A percentile compares a stretch with the other conserved stretches of the same genome.
phyloP scores from a whole-genome alignment of 2,329 filamentous ascomycete species.

The Hawksworthiomyces lignivorus region DNA sequence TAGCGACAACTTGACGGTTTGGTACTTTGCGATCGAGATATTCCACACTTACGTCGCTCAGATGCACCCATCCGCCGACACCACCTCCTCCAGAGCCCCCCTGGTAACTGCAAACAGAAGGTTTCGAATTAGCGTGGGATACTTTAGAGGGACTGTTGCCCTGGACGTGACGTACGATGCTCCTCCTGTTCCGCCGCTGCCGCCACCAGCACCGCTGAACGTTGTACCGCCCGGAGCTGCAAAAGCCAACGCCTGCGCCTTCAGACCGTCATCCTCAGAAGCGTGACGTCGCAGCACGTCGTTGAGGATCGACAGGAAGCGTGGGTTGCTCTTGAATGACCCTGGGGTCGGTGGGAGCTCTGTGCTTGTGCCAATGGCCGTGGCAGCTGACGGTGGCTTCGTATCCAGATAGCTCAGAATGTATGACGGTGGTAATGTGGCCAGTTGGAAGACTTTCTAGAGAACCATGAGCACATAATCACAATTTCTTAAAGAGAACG shows the following conservation, averaged over 20 bases:
- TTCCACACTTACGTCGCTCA: conserved; percentile 42
- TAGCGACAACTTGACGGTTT: too few species aligned
- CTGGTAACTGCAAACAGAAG: conserved; percentile 34
- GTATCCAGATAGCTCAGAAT: conserved; percentile 54
- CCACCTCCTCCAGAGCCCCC: conserved; percentile 55
- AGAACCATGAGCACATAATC: neutral
- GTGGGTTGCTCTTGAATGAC: conserved; percentile 51
- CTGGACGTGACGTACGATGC: conserved; percentile 13
- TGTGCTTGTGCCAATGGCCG: conserved; percentile 54
- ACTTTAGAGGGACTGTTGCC: too few species aligned
- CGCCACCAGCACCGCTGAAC: conserved; percentile 42
- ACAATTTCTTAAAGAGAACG: neutral
- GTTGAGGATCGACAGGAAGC: conserved; percentile 39
- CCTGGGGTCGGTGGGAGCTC: conserved; percentile 52
- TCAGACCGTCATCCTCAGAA: conserved; percentile 20
- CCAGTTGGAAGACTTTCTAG: conserved; percentile 52
- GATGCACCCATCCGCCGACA: conserved; percentile 55
- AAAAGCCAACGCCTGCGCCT: conserved; percentile 48
- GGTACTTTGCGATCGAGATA: too few species aligned
- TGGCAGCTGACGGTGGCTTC: conserved; percentile 41
- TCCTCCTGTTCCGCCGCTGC: conserved; percentile 38
- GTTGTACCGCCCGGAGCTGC: conserved; percentile 49
- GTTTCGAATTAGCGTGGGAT: too few species aligned
- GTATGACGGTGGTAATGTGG: conserved; percentile 36
- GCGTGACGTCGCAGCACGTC: conserved; percentile 25